These are phyloP conservation scores for Parafenestella ontariensis DNA, from an alignment of 2,329 filamentous ascomycete species.

Conservation along the genomic window DNA sequence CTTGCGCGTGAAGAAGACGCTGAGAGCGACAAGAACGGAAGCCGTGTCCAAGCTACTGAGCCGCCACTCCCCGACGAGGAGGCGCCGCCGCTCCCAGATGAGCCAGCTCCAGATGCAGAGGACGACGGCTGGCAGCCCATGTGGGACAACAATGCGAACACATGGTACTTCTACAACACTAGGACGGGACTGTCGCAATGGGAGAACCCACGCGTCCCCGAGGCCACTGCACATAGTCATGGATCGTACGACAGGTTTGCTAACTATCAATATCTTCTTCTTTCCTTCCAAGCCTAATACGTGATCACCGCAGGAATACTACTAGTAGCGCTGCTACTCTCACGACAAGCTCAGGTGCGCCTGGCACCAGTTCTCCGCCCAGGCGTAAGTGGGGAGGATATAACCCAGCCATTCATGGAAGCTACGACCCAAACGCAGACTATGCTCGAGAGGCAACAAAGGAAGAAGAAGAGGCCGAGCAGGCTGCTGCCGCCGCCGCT, in stretches of 20 bases:
- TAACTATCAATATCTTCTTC: slow-evolving; percentile 38
- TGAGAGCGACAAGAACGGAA: slow-evolving; percentile 12
- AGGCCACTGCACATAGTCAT: slow-evolving; percentile 39
- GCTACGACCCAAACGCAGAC: slow-evolving; percentile 95
- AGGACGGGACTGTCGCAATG: slow-evolving; percentile 77
- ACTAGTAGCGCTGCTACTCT: slow-evolving; percentile 35
- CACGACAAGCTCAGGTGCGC: slow-evolving; percentile 38
- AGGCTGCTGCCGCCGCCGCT: slow-evolving; percentile 31
- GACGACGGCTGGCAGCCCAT: slow-evolving; percentile 81
- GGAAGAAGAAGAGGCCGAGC: slow-evolving; percentile 45
- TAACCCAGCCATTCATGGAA: slow-evolving; percentile 93
- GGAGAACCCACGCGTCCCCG: slow-evolving; percentile 81
- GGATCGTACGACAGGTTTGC: slow-evolving; percentile 48
- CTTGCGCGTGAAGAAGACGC: slow-evolving; percentile 12
- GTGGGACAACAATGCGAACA: slow-evolving; percentile 73
- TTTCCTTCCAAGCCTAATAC: slow-evolving; percentile 41
- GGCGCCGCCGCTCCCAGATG: slow-evolving; percentile 56
- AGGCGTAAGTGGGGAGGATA: slow-evolving; percentile 72
- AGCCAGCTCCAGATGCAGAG: slow-evolving; percentile 52
- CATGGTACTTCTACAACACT: slow-evolving; percentile 86
- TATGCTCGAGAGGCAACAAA: slow-evolving; percentile 69
- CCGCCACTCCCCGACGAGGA: slow-evolving; percentile 40
- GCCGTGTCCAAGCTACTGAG: slow-evolving; percentile 12
- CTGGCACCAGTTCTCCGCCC: slow-evolving; percentile 42
- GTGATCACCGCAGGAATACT: slow-evolving; percentile 32